These are phyloP conservation scores for Cichorium intybus DNA, from an alignment of 140 eudicot genomes.

Conservation along the genomic window DNA sequence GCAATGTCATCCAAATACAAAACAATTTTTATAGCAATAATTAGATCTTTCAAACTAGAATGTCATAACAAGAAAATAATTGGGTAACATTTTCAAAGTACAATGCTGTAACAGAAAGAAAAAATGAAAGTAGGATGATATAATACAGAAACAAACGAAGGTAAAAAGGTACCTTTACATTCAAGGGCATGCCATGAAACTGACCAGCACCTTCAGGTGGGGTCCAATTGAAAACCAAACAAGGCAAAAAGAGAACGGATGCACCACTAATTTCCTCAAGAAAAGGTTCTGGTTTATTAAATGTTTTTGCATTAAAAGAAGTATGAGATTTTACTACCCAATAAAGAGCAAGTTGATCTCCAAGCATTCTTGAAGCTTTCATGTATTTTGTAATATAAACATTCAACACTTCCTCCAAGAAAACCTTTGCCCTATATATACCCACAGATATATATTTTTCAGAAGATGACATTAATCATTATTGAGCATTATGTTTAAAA, in stretches of 20 bases:
- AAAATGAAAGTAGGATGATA: background rate
- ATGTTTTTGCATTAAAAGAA: constrained; percentile 55
- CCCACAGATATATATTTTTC: background rate
- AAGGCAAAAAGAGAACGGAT: constrained; percentile 76
- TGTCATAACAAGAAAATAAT: background rate
- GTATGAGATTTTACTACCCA: constrained; percentile 71
- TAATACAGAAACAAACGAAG: background rate
- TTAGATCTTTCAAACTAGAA: background rate
- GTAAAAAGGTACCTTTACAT: constrained; percentile 61
- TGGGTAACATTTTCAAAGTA: background rate
- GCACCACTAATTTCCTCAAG: constrained; percentile 59
- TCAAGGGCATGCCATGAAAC: constrained; percentile 93
- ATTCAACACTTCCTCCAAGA: constrained; percentile 71
- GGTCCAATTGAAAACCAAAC: constrained; percentile 85
- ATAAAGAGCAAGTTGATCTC: constrained; percentile 84
- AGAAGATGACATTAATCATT: background rate
- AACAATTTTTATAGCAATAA: no score
- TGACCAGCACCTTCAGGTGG: constrained; percentile 99
- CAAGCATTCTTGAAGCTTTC: constrained; percentile 86
- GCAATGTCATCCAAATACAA: background rate
- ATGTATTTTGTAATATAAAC: constrained; percentile 59
- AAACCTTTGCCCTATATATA: constrained; percentile 62
- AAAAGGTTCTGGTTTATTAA: constrained; percentile 51
- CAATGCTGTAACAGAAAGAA: background rate
- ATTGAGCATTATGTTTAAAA: no score